These are phyloP conservation scores for Tolypocladium pustulatum DNA, from an alignment of 2,329 filamentous ascomycete genomes.

Conservation along the genomic window DNA sequence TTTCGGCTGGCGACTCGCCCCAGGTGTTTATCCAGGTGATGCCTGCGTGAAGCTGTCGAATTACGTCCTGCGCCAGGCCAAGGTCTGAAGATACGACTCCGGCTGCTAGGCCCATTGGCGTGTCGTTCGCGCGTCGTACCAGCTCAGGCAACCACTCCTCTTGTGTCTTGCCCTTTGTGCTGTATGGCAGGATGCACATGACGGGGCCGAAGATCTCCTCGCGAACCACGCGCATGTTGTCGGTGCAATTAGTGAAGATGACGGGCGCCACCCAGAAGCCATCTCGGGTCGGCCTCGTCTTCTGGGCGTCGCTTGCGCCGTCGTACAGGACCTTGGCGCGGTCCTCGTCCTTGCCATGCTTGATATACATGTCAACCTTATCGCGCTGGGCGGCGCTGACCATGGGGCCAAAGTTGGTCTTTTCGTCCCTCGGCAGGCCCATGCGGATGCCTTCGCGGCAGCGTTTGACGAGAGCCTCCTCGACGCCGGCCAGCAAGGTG, in stretches of 20 bases:
- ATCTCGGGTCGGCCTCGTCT: conserved; percentile 35
- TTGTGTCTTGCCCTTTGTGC: conserved; percentile 25
- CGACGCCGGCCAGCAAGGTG: conserved; percentile 55
- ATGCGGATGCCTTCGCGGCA: conserved; percentile 59
- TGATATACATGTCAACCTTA: conserved; percentile 71
- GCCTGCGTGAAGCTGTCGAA: conserved; percentile 64
- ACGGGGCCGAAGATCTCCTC: conserved; percentile 90
- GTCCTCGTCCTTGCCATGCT: conserved; percentile 62
- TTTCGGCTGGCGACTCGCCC: conserved; percentile 87
- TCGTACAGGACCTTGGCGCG: conserved; percentile 65
- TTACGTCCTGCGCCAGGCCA: conserved; percentile 60
- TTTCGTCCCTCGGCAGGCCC: conserved; percentile 59
- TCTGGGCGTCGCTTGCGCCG: conserved; percentile 47
- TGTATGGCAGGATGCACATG: conserved; percentile 69
- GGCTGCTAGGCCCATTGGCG: conserved; percentile 68
- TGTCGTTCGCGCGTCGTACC: conserved; percentile 63
- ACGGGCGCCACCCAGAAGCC: conserved; percentile 85
- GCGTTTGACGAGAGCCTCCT: conserved; percentile 46
- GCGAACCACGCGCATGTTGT: conserved; percentile 66
- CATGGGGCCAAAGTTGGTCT: conserved; percentile 76
- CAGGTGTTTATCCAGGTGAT: conserved; percentile 92
- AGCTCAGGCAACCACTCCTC: conserved; percentile 50
- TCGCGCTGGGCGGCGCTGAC: conserved; percentile 64
- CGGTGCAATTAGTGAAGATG: conserved; percentile 76
- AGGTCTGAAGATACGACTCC: conserved; percentile 74